phyloP scores from a whole-genome alignment of 495 filamentous ascomycete genomes.

The Xylaria castorea region DNA sequence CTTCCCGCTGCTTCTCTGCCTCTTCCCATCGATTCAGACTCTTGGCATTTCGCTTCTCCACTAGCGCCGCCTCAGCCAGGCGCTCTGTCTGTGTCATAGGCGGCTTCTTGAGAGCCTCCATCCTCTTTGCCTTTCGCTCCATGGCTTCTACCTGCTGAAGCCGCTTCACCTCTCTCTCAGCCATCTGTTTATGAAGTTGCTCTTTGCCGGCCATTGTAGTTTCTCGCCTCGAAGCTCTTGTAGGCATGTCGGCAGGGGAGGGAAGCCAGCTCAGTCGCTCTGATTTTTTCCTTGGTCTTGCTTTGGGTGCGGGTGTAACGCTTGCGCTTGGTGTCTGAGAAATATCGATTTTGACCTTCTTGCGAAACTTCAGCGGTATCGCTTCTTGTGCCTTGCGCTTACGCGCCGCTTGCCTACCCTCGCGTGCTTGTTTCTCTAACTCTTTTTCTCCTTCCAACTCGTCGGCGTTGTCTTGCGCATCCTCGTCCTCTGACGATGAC shows the following conservation, averaged over 20 bases:
- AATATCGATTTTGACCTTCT: slow-evolving; percentile 61
- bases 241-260: slow-evolving; percentile 76
- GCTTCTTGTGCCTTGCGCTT: slow-evolving; percentile 80
- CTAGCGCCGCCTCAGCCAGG: slow-evolving; percentile 79
- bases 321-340: slow-evolving; percentile 57
- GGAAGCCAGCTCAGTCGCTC: slow-evolving; percentile 91
- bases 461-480: slow-evolving; percentile 69
- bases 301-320: slow-evolving; percentile 52
- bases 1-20: slow-evolving; percentile 82
- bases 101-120: slow-evolving; percentile 75
- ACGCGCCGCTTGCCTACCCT: slow-evolving; percentile 56
- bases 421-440: slow-evolving; percentile 65
- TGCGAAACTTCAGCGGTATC: slow-evolving; percentile 59
- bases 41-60: slow-evolving; percentile 85
- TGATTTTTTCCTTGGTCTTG: slow-evolving; percentile 88
- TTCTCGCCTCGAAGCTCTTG: slow-evolving; percentile 79
- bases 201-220: slow-evolving; percentile 87
- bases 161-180: slow-evolving; percentile 81
- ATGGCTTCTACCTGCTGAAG: slow-evolving; percentile 80
- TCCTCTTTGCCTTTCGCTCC: slow-evolving; percentile 83
- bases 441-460: slow-evolving; percentile 73
- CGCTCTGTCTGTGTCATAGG: slow-evolving; percentile 90
- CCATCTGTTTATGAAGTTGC: slow-evolving; percentile 78
- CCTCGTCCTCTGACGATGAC: slow-evolving; percentile 82
- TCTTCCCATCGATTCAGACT: slow-evolving; percentile 95